Evolutionary conservation across 257 asterid species (phyloP), one percentile per base, ranked within the genome.

Genomic region (Solanum pinnatisectum): DNA sequence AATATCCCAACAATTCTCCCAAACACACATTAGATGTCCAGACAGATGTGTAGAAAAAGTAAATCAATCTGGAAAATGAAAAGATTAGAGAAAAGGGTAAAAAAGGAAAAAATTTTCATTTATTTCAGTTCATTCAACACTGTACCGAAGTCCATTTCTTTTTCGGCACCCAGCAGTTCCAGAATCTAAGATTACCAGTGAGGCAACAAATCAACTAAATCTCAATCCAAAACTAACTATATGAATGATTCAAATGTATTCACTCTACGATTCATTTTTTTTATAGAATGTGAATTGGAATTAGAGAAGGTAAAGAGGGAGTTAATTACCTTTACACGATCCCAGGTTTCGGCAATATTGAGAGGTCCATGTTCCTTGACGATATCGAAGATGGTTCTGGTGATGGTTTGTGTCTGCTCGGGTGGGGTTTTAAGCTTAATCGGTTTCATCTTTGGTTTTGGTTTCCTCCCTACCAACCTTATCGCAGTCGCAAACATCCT

Each of bases 361-460:
- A 97, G 91, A 72, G 98, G 98, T 37, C 98, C 98, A 79, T 97
- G 98, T 56, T 95, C 99, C 92, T 95, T 97, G 88, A 97, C 92
- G 87, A 97, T 85, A 90, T 95, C 95, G 49, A 97, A 96, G 77
- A 97, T 93, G 52, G 90, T 94, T 90, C 99, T 89, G 6, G 98
- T 94, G 89, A 97, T 95, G 30, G 98, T 94, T 92, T 95, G 98
- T 3, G 98, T 95, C 88, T 95, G 99, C 92, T 95, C 99, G 0
- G 96, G 96, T 9, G 99, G 99, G 33, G 94, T 95, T 65, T 91
- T 94, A 84, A 95, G 97, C 88, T 96, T 97, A 87, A 94, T 95
- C 0, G 98, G 98, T 82, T 95, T 97, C 98, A 97, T 96, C 91
- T 96, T 96, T 16, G 98, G 98, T 91, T 96, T 96, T 59, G 99